Evolutionary conservation across 768 basidiomycete genomes (phyloP).

Genomic region (Myochromella boudieri): DNA sequence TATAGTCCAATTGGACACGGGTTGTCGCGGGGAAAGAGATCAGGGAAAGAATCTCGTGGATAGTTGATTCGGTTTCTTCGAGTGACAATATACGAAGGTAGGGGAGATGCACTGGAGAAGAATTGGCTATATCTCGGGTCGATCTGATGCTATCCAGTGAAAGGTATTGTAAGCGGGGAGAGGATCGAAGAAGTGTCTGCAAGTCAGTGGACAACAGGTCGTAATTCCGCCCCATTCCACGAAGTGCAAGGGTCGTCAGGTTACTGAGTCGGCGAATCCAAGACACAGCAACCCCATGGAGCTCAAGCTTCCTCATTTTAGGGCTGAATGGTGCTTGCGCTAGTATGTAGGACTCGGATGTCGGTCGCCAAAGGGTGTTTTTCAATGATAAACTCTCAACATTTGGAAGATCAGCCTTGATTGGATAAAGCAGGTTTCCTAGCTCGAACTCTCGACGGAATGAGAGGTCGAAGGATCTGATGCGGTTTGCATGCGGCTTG

Average conservation of each 20-base stretch:
- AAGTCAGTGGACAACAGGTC: neutral
- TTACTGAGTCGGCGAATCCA: conserved; percentile 1
- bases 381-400: conserved; percentile 7
- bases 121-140: neutral
- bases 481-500: conserved; percentile 2
- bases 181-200: neutral
- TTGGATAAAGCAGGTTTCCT: conserved; percentile 7
- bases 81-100: conserved; percentile 4
- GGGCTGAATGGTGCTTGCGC: conserved; percentile 1
- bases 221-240: conserved; percentile 1
- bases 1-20: neutral
- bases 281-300: conserved; percentile 6
- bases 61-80: neutral
- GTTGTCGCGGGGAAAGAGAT: conserved; percentile 3
- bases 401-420: conserved; percentile 8
- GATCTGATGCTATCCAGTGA: conserved; percentile 1
- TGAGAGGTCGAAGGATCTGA: conserved; percentile 10
- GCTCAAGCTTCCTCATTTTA: conserved; percentile 4
- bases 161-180: conserved; percentile 9
- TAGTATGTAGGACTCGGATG: neutral
- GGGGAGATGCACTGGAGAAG: neutral
- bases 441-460: conserved; percentile 6
- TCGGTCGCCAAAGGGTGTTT: too few relatives aligned
- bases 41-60: conserved; percentile 1
- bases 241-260: conserved; percentile 7